These are phyloP conservation scores for Penicillium oxalicum DNA, from an alignment of 2,329 filamentous ascomycete species.

Conservation along the genomic window DNA sequence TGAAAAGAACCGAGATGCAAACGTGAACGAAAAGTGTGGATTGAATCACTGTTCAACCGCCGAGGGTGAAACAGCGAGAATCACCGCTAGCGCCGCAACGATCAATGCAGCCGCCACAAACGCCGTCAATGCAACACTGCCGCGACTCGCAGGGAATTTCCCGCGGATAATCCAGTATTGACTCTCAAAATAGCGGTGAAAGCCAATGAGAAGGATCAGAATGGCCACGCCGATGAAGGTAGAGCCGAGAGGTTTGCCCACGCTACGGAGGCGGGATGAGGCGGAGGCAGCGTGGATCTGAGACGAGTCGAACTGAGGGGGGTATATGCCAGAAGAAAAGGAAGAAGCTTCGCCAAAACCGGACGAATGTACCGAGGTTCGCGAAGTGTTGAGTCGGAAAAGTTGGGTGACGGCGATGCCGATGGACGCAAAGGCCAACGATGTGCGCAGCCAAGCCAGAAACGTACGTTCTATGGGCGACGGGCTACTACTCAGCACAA, in stretches of 20 bases:
- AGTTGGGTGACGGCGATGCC: constrained; percentile 62
- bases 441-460: constrained; percentile 62
- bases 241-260: constrained; percentile 58
- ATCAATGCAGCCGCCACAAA: constrained; percentile 53
- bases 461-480: constrained; percentile 56
- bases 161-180: constrained; percentile 63
- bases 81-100: constrained; percentile 54
- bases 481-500: constrained; percentile 1
- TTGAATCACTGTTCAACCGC: constrained; percentile 24
- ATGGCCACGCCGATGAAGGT: constrained; percentile 60
- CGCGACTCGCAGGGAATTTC: constrained; percentile 60
- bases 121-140: constrained; percentile 55
- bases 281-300: constrained; percentile 15
- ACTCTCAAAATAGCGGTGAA: constrained; percentile 61
- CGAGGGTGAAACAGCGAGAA: constrained; percentile 50
- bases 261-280: constrained; percentile 39
- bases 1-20: neutral
- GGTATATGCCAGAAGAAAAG: constrained; percentile 7
- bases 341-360: neutral
- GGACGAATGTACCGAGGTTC: constrained; percentile 18
- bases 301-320: constrained; percentile 16
- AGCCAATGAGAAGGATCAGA: constrained; percentile 55
- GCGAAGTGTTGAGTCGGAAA: constrained; percentile 57
- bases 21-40: neutral
- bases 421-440: constrained; percentile 59